Conservation (phyloP, 495 filamentous ascomycete species). For the Niebla homalea region DNA sequence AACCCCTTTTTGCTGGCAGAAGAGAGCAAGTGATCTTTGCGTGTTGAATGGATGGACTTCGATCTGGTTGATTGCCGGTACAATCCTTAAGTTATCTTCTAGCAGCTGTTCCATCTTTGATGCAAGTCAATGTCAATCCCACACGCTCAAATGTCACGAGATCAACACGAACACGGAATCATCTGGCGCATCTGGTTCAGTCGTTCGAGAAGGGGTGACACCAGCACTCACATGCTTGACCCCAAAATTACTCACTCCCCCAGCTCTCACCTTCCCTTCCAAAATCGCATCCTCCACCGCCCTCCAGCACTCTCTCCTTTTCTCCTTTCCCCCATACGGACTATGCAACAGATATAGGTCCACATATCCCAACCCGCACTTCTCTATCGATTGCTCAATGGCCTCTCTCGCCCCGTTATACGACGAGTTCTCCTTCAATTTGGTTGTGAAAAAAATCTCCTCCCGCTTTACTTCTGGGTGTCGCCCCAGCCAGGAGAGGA, state of each 20-base stretch:
- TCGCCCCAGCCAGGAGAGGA: constrained; percentile 33
- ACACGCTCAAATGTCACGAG: neutral
- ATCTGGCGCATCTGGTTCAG: neutral
- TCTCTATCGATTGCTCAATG: constrained; percentile 40
- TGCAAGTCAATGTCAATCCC: neutral
- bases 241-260: constrained; percentile 57
- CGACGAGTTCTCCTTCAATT: constrained; percentile 41
- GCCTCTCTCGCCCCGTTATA: constrained; percentile 44
- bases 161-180: neutral
- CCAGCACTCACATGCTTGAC: constrained; percentile 42
- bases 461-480: constrained; percentile 34
- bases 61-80: constrained; percentile 52
- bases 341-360: constrained; percentile 59
- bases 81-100: too few species aligned
- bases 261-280: constrained; percentile 44
- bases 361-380: constrained; percentile 48
- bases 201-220: neutral
- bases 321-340: constrained; percentile 48
- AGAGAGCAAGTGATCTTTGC: constrained; percentile 38
- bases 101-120: constrained; percentile 48
- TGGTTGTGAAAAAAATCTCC: constrained; percentile 56
- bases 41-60: constrained; percentile 62
- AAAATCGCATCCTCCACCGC: constrained; percentile 53
- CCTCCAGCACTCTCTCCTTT: constrained; percentile 47
- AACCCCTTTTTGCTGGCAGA: constrained; percentile 42